Base-by-base conservation (phyloP, 768 basidiomycete species). In the Cystofilobasidium ferigula region DNA sequence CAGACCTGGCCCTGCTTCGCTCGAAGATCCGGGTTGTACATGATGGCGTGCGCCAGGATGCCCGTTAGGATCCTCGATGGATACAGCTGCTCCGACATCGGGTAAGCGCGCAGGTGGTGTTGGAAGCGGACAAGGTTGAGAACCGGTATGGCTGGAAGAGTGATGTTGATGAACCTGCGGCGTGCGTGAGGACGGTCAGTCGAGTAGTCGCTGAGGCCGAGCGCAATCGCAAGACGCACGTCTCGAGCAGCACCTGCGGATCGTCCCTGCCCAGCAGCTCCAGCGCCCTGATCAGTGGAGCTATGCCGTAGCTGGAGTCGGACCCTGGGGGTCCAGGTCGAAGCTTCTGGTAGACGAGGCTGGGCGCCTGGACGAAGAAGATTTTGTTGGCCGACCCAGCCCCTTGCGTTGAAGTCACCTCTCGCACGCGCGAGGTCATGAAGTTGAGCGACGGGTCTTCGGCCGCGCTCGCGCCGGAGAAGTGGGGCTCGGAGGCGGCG, bases 401-500 rank as follows among this genome's bases (percentile, higher is more conserved):
- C 18, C 34, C 42, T 3, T 42, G 34, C 26, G 48, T 48, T 13
- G 60, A 38, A 9, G 58, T 51, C 18, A 67, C 60, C 60, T 67
- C 48, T 14, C 65, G 59, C 14, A 67, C 56, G 26, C 53, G 54
- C 32, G 18, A 45, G 12, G 65, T 18, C 14, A 60, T 26, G 24
- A 45, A 61, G n/a, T 61, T 59, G 22, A 67, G 60, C 22, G 65
- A 67, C 24, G 65, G 65, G 35, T 67, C 65, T 12, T 67, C 65
- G n/a, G 59, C 65, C 6, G 65, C 59, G 28, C 53, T 47, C 6
- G 51, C 34, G n/a, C 36, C 48, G 5, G 59, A 45, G 28, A 67
- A 67, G 26, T 67, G 58, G 2, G 51, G 60, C 38, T 66, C 58
- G 16, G 64, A 61, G 6, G 32, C 42, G 30, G 60, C 60, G 12